Conservation (phyloP, 768 basidiomycete species). For the Tricholoma furcatifolium region DNA sequence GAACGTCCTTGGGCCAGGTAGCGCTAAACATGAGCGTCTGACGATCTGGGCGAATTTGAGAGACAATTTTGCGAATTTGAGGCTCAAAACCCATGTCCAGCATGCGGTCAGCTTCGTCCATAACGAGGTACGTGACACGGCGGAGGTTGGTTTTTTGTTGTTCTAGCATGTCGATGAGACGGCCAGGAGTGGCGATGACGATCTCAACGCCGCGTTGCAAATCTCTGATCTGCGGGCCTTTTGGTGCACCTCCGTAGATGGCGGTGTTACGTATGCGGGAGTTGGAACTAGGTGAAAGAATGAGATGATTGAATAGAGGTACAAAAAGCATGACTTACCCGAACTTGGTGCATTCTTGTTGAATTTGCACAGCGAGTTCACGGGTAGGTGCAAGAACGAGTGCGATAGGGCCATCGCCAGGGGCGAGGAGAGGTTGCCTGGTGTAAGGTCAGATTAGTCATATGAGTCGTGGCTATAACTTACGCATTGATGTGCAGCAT, state of each 20-base stretch:
- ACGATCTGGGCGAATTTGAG: slow-evolving; percentile 96
- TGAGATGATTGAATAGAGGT: not conserved
- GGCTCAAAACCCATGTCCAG: slow-evolving; percentile 99
- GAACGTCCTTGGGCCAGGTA: slow-evolving; percentile 99
- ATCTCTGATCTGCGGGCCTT: slow-evolving; percentile 98
- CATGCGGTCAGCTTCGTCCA: slow-evolving; percentile 99
- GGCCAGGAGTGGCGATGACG: slow-evolving; percentile 99
- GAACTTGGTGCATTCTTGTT: slow-evolving; percentile 98
- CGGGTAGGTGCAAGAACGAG: slow-evolving; percentile 96
- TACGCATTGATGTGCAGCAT: slow-evolving; percentile 99
- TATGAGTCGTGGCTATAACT: slow-evolving; percentile 22
- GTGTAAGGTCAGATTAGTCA: slow-evolving; percentile 14
- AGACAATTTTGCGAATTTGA: slow-evolving; percentile 97
- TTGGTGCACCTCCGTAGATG: slow-evolving; percentile 98
- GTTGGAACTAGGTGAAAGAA: slow-evolving; percentile 53
- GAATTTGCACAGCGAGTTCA: slow-evolving; percentile 98
- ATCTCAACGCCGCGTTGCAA: slow-evolving; percentile 96
- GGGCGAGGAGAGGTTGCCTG: slow-evolving; percentile 88
- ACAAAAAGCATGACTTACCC: slow-evolving; percentile 50
- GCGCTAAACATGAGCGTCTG: slow-evolving; percentile 99
- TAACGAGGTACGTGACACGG: slow-evolving; percentile 94
- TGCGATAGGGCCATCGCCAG: slow-evolving; percentile 97
- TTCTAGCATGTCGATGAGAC: slow-evolving; percentile 99
- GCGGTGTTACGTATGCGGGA: slow-evolving; percentile 98
- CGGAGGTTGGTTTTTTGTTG: slow-evolving; percentile 94